Percentiles rank a stretch among this genome's conserved stretches.
Evolutionary conservation across 2,329 filamentous ascomycete genomes (phyloP).

Genomic region (Diplocarpon rosae): DNA sequence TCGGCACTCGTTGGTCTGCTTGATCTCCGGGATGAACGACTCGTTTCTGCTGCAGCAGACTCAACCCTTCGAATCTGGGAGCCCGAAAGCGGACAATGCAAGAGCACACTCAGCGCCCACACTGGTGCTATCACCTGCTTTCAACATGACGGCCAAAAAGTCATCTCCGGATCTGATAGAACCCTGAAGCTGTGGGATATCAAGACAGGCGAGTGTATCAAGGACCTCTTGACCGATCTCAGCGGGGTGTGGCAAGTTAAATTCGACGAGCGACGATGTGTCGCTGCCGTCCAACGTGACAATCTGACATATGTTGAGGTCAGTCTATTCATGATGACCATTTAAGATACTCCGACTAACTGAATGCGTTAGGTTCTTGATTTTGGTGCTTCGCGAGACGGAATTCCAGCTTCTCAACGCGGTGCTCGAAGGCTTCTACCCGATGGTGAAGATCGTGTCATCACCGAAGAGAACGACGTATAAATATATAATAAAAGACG

Average conservation of each 20-base stretch:
- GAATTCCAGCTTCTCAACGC: constrained; percentile 63
- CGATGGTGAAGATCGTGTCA: constrained; percentile 12
- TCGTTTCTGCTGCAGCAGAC: constrained; percentile 92
- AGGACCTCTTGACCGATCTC: constrained; percentile 84
- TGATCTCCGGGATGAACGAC: constrained; percentile 76
- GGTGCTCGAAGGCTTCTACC: constrained; percentile 59
- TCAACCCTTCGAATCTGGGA: constrained; percentile 96
- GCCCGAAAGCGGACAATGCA: constrained; percentile 82
- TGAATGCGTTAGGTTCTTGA: constrained; percentile 65
- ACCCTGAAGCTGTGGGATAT: constrained; percentile 99
- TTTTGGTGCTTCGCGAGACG: constrained; percentile 88
- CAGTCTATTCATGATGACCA: constrained; percentile 28
- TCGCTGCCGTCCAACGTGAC: constrained; percentile 90
- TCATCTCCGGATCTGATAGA: constrained; percentile 90
- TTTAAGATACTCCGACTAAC: constrained; percentile 26
- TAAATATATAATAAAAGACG: not conserved
- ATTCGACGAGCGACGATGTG: constrained; percentile 89
- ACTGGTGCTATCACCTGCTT: constrained; percentile 98
- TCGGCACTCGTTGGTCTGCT: constrained; percentile 83
- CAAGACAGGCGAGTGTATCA: constrained; percentile 79
- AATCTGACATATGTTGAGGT: constrained; percentile 94
- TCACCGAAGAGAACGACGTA: constrained; percentile 14
- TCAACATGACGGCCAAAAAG: constrained; percentile 92
- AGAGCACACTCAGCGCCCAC: constrained; percentile 81
- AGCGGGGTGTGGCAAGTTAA: constrained; percentile 99